A percentile compares a stretch with the other conserved stretches of the same genome.
These are phyloP conservation scores for Citrus sinensis DNA, from an alignment of 345 rosid genomes.

Conservation along the genomic window DNA sequence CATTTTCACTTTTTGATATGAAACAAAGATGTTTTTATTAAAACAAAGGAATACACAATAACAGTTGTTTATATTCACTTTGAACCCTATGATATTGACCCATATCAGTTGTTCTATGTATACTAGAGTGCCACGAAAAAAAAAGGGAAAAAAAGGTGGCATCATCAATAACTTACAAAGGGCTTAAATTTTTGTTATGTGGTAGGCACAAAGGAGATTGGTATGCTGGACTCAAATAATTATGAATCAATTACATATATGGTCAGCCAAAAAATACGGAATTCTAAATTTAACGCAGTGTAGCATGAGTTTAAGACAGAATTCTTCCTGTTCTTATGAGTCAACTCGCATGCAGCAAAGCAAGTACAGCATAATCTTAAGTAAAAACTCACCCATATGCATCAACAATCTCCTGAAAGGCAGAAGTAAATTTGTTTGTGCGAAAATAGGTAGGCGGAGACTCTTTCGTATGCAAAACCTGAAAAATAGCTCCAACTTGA, in stretches of 20 bases:
- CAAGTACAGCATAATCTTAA: conserved; percentile 4
- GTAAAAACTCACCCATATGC: conserved; percentile 80
- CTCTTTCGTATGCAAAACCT: conserved; percentile 80
- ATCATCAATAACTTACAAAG: not conserved
- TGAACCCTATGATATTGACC: not conserved
- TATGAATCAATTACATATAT: not conserved
- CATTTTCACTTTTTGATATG: not conserved
- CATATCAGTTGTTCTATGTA: not conserved
- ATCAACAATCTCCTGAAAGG: conserved; percentile 95
- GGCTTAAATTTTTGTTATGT: not conserved
- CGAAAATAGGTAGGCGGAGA: conserved; percentile 89
- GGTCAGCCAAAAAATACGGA: not conserved
- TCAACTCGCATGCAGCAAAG: not conserved
- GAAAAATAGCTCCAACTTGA: conserved; percentile 90
- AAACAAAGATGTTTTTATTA: not conserved
- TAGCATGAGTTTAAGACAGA: not conserved
- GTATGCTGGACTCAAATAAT: not conserved
- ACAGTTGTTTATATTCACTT: not conserved
- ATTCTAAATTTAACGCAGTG: not conserved
- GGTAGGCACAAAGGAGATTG: not conserved
- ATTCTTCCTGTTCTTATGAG: not conserved
- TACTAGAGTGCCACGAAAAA: not conserved
- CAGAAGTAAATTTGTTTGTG: conserved; percentile 85
- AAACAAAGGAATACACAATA: not conserved
- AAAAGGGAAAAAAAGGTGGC: not conserved